Conservation (phyloP, 1,284 basidiomycete genomes). For the Mrakiaceae sp. region DNA sequence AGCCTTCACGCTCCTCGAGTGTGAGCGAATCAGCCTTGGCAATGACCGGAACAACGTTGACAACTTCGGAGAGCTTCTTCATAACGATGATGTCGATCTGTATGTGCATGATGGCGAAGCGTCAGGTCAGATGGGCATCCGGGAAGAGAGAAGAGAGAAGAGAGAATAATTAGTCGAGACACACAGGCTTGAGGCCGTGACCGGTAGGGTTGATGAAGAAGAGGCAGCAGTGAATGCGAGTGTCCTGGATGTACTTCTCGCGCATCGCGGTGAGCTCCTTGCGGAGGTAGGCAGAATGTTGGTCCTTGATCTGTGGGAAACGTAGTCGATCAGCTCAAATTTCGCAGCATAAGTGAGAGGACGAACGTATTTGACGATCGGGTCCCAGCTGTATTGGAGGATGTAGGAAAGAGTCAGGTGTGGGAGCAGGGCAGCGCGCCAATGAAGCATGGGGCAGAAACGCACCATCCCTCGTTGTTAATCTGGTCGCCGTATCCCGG, state of each 20-base stretch:
- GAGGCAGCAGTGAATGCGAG: conserved; percentile 93
- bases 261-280: conserved; percentile 98
- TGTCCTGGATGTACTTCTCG: conserved; percentile 96
- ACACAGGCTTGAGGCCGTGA: conserved; percentile 65
- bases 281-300: conserved; percentile 95
- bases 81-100: conserved; percentile 91
- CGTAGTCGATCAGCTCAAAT: conserved; percentile 7
- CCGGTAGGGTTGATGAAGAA: conserved; percentile 99
- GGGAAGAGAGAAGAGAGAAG: conserved; percentile 19
- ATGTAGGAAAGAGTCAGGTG: not conserved
- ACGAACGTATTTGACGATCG: conserved; percentile 93
- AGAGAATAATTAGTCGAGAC: conserved; percentile 6
- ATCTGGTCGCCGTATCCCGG: conserved; percentile 97
- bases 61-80: conserved; percentile 97
- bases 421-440: not conserved
- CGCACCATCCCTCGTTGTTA: conserved; percentile 96
- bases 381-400: conserved; percentile 67
- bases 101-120: not conserved
- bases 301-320: conserved; percentile 50
- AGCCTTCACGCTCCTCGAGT: conserved; percentile 78
- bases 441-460: conserved; percentile 18
- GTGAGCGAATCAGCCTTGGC: conserved; percentile 97
- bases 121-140: not conserved
- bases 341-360: not conserved
- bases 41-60: conserved; percentile 97